Evolutionary conservation across 2,329 filamentous ascomycete species (phyloP), one percentile per base, ranked within the genome.

Genomic region (Colletotrichum zoysiae): DNA sequence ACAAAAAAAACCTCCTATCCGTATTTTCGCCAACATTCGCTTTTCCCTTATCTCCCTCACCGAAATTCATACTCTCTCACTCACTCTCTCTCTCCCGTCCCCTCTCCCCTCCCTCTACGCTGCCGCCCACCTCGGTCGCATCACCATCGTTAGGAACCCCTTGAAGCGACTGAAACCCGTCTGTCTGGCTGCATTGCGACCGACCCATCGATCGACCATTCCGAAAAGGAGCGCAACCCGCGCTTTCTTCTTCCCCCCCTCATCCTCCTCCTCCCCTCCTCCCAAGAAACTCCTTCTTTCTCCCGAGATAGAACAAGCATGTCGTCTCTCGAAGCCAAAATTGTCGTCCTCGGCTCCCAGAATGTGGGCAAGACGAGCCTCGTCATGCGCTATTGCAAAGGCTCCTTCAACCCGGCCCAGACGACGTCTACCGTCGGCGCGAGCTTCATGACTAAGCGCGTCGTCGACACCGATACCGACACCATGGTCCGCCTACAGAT

Each of bases 401-500:
- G 91, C 78, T 85, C 88, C 70, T 94, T 93, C 81, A 88, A 90
- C 74, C 91, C 91, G 8, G 82, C 86, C n/a, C 83, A 90, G 79
- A 85, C 85, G 57, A 89, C 86, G 3, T 92, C 91, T 6, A 95
- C 93, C n/a, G 90, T 95, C 70, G 93, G 93, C 79, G 93, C 93
- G 38, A 93, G 90, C 78, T 95, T 95, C 81, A 86, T 94, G 79
- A 93, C 93, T 55, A 95, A 95, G 83, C 90, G 91, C 78, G 91
- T 95, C 72, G 86, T 93, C 75, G 95, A 98, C 82, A 90, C 89
- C 73, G 93, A 97, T 79, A 93, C 92, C 30, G 93, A 95, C 77
- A 96, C 94, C 1, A 87, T 93, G 33, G 94, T 98, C 46, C 90
- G 95, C n/a, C 86, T 98, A 48, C 95, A 98, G 79, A 97, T 98